Evolutionary conservation across 208 protist species (phyloP).

Genomic region (Crithidia bombi): DNA sequence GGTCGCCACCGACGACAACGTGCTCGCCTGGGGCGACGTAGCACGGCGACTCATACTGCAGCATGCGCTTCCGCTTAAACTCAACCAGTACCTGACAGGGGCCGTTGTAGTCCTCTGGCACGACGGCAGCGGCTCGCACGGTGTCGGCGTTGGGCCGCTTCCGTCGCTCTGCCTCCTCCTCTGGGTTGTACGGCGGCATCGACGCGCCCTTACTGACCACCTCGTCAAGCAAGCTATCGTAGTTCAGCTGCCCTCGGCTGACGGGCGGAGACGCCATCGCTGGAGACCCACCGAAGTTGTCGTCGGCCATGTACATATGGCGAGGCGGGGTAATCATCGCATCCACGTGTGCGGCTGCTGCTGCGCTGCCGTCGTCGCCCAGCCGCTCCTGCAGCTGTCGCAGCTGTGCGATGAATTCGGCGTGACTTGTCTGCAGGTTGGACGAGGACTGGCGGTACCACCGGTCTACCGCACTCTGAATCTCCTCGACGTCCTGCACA

Average conservation of each 20-base stretch:
- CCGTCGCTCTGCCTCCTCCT: constrained; percentile 47
- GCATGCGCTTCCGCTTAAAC: constrained; percentile 88
- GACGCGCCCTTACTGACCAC: constrained; percentile 30
- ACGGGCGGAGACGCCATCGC: constrained; percentile 61
- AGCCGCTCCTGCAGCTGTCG: constrained; percentile 56
- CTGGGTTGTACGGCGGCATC: constrained; percentile 33
- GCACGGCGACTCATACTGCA: constrained; percentile 81
- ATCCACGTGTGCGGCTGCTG: constrained; percentile 22
- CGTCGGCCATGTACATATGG: constrained; percentile 36
- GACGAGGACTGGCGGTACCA: constrained; percentile 65
- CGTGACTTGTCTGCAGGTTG: constrained; percentile 45
- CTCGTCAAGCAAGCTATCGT: constrained; percentile 62
- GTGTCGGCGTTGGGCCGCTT: constrained; percentile 61
- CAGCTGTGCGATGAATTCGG: constrained; percentile 50
- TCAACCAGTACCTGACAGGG: constrained; percentile 91
- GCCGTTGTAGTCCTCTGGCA: constrained; percentile 54
- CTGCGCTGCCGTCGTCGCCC: constrained; percentile 27
- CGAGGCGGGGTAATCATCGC: constrained; percentile 58
- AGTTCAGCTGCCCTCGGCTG: constrained; percentile 52
- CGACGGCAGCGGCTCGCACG: constrained; percentile 43
- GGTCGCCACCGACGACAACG: constrained; percentile 90
- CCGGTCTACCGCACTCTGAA: constrained; percentile 57
- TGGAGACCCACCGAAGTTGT: constrained; percentile 49
- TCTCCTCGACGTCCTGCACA: constrained; percentile 72
- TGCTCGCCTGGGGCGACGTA: constrained; percentile 87